phyloP scores from a whole-genome alignment of 441 rosid species.

The Biscutella laevigata region DNA sequence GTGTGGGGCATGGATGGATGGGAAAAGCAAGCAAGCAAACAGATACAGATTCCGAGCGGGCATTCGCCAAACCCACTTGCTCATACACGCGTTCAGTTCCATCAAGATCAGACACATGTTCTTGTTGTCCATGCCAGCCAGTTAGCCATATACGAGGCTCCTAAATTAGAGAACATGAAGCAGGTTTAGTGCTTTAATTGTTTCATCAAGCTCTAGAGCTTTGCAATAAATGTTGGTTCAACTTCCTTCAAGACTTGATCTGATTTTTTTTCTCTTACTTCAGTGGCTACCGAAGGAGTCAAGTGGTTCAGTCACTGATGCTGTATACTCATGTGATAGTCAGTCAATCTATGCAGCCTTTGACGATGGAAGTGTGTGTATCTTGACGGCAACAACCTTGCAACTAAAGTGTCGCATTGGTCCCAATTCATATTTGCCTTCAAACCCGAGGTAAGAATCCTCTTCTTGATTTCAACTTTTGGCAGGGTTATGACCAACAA shows the following conservation, averaged over 20 bases:
- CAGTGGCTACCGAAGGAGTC: constrained; percentile 47
- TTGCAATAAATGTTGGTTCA: not conserved
- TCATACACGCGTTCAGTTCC: constrained; percentile 52
- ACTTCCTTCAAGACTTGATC: not conserved
- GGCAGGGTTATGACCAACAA: not conserved
- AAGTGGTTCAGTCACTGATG: constrained; percentile 48
- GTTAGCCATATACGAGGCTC: constrained; percentile 45
- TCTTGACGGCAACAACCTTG: constrained; percentile 32
- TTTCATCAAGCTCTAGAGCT: not conserved
- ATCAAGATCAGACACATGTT: constrained; percentile 41
- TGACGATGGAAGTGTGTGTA: constrained; percentile 38
- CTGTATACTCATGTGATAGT: constrained; percentile 53
- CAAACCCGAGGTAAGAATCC: constrained; percentile 32
- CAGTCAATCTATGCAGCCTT: constrained; percentile 43
- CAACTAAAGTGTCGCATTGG: constrained; percentile 35
- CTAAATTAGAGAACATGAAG: constrained; percentile 44
- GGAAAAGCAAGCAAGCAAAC: constrained; percentile 76
- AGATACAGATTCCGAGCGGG: constrained; percentile 43
- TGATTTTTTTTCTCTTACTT: constrained; percentile 1
- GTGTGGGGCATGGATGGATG: constrained; percentile 66
- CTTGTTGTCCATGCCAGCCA: constrained; percentile 49
- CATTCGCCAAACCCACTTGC: constrained; percentile 36
- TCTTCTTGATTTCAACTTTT: not conserved
- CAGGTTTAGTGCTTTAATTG: constrained; percentile 31
- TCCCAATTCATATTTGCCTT: constrained; percentile 39